Conservation (phyloP, 2,329 filamentous ascomycete genomes). For the Plectosphaerella sp. region DNA sequence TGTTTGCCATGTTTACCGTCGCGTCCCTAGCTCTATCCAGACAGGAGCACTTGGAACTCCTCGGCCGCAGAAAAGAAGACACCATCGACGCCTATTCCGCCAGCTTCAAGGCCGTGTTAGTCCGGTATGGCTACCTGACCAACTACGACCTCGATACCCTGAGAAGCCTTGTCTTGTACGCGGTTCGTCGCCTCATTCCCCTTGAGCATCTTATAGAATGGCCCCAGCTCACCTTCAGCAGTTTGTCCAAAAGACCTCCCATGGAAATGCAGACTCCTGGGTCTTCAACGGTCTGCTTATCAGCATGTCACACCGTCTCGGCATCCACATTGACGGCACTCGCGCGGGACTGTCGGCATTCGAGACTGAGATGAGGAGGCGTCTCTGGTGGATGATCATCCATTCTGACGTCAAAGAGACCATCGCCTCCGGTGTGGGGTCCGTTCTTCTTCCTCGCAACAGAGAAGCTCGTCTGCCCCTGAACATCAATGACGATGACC, state of each 20-base stretch:
- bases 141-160: slow-evolving; percentile 42
- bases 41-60: slow-evolving; percentile 46
- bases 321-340: slow-evolving; percentile 51
- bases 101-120: slow-evolving; percentile 44
- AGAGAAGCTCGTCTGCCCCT: slow-evolving; percentile 44
- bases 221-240: background rate
- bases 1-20: slow-evolving; percentile 1
- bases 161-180: background rate
- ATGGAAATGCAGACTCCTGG: slow-evolving; percentile 28
- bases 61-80: slow-evolving; percentile 42
- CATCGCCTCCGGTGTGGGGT: slow-evolving; percentile 4
- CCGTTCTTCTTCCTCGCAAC: slow-evolving; percentile 1
- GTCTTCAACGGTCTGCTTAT: slow-evolving; percentile 57
- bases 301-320: slow-evolving; percentile 62
- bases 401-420: slow-evolving; percentile 13
- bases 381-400: slow-evolving; percentile 22
- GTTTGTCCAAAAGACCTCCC: background rate
- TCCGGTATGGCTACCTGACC: slow-evolving; percentile 52
- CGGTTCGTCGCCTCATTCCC: background rate
- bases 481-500: slow-evolving; percentile 51
- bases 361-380: slow-evolving; percentile 19
- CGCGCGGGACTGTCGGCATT: slow-evolving; percentile 11
- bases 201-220: no score
- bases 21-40: slow-evolving; percentile 16
- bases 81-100: slow-evolving; percentile 45